phyloP scores from a whole-genome alignment of 441 rosid species.

The Adansonia gregorii region DNA sequence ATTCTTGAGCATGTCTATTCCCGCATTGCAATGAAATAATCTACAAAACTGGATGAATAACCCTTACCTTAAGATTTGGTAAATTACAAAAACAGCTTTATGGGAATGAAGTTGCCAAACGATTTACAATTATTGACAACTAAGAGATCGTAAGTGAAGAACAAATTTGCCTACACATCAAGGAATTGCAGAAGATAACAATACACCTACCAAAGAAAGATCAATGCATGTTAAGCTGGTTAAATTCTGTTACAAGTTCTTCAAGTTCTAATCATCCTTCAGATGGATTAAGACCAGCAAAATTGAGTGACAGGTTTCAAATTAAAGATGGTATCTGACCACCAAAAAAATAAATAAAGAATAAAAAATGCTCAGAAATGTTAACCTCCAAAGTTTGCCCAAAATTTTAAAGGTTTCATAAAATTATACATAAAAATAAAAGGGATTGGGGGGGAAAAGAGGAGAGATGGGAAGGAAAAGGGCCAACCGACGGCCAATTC shows the following conservation, averaged over 20 bases:
- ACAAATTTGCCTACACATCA: not conserved
- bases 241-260: not conserved
- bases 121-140: not conserved
- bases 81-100: too few relatives aligned
- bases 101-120: too few relatives aligned
- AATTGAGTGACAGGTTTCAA: not conserved
- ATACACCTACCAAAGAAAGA: not conserved
- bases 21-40: too few relatives aligned
- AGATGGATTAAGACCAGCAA: not conserved
- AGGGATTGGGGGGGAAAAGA: too few relatives aligned
- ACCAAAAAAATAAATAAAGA: not conserved
- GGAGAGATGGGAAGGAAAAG: too few relatives aligned
- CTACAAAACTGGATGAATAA: too few relatives aligned
- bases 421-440: too few relatives aligned
- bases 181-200: not conserved
- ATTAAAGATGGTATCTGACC: constrained; percentile 23
- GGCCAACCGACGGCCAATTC: too few relatives aligned
- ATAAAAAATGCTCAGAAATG: constrained; percentile 10
- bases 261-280: not conserved
- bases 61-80: too few relatives aligned
- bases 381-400: not conserved
- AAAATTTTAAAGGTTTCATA: too few relatives aligned
- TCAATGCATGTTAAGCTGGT: not conserved
- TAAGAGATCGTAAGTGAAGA: not conserved
- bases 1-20: too few relatives aligned